These are phyloP conservation scores for Heimioporus sp. DNA, from an alignment of 768 basidiomycete species.

Conservation along the genomic window DNA sequence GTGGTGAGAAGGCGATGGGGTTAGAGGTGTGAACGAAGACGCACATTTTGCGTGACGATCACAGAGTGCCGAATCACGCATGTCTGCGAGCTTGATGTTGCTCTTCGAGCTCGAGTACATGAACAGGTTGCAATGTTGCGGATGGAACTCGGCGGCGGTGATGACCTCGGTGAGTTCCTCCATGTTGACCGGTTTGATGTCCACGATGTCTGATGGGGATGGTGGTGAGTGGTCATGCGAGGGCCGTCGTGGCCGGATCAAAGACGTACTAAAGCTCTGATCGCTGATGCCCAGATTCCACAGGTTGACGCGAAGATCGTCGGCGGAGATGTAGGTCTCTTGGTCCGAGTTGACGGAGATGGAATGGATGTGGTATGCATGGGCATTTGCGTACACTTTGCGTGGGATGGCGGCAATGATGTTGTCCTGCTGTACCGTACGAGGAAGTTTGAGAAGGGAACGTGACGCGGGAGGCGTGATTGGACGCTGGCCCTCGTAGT, in stretches of 20 bases:
- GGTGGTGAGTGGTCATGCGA: constrained; percentile 3
- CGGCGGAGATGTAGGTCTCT: constrained; percentile 99
- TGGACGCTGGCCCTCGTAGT: constrained; percentile 74
- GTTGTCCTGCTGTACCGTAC: constrained; percentile 92
- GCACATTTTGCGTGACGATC: constrained; percentile 94
- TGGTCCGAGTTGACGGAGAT: constrained; percentile 99
- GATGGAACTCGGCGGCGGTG: constrained; percentile 99
- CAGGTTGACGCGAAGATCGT: constrained; percentile 94
- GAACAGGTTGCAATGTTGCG: constrained; percentile 95
- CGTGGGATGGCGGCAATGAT: constrained; percentile 98
- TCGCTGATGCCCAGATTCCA: constrained; percentile 99
- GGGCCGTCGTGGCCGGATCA: background rate
- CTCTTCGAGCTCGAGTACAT: constrained; percentile 99
- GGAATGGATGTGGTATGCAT: constrained; percentile 99
- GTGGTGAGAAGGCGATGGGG: constrained; percentile 8
- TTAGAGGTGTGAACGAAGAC: constrained; percentile 28
- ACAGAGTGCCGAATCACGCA: constrained; percentile 97
- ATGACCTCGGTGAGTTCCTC: constrained; percentile 99
- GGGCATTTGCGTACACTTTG: constrained; percentile 98
- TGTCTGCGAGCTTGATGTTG: constrained; percentile 99
- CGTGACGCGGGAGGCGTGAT: constrained; percentile 58
- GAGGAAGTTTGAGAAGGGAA: constrained; percentile 78
- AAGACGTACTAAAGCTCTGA: constrained; percentile 92
- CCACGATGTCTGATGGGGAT: constrained; percentile 81
- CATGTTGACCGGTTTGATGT: constrained; percentile 99